Evolutionary conservation across 257 asterid genomes (phyloP).

Genomic region (Leonotis leonurus): DNA sequence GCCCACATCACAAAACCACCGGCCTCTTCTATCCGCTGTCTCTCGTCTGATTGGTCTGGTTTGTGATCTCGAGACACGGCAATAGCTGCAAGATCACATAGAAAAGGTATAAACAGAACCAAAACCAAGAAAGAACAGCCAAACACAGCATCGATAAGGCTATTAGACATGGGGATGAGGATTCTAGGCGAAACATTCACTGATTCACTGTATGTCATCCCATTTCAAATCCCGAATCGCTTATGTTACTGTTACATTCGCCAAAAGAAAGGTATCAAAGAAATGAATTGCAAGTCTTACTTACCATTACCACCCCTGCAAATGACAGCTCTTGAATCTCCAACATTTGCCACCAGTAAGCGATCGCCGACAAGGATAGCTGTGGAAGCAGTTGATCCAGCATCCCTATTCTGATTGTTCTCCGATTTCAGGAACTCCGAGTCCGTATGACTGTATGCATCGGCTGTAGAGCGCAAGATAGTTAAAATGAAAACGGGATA

Average conservation of each 20-base stretch:
- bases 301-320: constrained; percentile 87
- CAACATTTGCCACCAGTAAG: constrained; percentile 86
- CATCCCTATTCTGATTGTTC: constrained; percentile 76
- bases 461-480: constrained; percentile 48
- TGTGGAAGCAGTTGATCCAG: constrained; percentile 99
- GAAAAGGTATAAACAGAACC: background rate
- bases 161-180: too few relatives aligned
- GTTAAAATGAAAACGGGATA: background rate
- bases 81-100: constrained; percentile 43
- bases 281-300: constrained; percentile 30
- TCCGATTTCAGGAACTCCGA: constrained; percentile 91
- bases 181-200: background rate
- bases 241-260: background rate
- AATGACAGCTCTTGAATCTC: constrained; percentile 91
- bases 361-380: constrained; percentile 97
- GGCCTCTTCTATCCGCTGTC: constrained; percentile 92
- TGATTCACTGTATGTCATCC: too few relatives aligned
- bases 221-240: background rate
- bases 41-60: constrained; percentile 92
- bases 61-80: constrained; percentile 96
- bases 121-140: background rate
- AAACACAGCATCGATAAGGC: background rate
- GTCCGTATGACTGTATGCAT: constrained; percentile 83
- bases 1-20: constrained; percentile 99
- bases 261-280: background rate